Base-by-base conservation (phyloP, 345 rosid genomes). In the Psidium guajava region DNA sequence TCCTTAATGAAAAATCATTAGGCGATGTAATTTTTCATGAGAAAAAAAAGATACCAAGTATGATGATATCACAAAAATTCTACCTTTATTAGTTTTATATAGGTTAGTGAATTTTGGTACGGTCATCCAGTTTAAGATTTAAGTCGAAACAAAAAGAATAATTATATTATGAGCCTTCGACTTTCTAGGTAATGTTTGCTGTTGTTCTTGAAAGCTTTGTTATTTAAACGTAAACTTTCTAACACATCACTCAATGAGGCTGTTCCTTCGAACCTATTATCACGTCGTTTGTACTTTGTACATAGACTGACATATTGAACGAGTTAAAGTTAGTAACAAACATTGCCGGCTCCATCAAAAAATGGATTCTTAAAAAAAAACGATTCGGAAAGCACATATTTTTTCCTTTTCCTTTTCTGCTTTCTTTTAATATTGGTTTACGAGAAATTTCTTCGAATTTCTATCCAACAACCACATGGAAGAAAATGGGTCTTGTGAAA, bases 151-250 rank as follows among this genome's bases (percentile, higher is more conserved):
- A 28, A 3, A 28, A 15, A 5, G 42, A 10, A n/a, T 27, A 14
- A 61, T 27, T 14, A 7, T 27, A 14, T 0, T 0, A 0, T 0
- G 16, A 3, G 74, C 27, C 5, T 27, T 61, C 27, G 2, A 27
- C 14, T 20, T 27, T 61, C 27, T 27, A 16, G 74, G 2, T 27
- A 14, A 27, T 27, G 32, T 58, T n/a, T 15, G 10, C 27, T 13
- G 40, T 27, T 27, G 15, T 58, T 12, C 54, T 3, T 5, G 54
- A 52, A 2, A 3, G 3, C 14, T 52, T 14, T 52, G 18, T 52
- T 36, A 36, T 36, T 36, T 36, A 4, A 36, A 2, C 40, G 2
- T 36, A 36, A 36, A 36, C 40, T 36, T 36, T 36, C 40, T 36
- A 36, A 36, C 40, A n/a, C n/a, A n/a, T n/a, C n/a, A n/a, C n/a